Conservation (phyloP, 495 filamentous ascomycete species). For the Hyaloscypha finlandica region DNA sequence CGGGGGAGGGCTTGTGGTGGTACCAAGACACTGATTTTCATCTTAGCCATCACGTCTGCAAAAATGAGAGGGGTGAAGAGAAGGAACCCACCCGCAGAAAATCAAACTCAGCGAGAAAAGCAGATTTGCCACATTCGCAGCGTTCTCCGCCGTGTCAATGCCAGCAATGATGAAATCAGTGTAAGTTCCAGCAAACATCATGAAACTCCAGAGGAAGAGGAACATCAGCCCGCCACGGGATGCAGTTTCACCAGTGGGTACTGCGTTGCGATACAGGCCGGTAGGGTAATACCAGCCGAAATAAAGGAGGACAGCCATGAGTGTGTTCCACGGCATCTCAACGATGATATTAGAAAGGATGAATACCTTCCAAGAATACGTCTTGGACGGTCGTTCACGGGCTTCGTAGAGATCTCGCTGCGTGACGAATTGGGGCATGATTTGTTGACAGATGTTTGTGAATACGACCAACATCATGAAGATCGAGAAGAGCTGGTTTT, state of each 20-base stretch:
- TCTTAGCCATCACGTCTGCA: conserved; percentile 49
- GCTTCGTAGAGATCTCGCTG: conserved; percentile 82
- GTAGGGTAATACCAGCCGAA: conserved; percentile 54
- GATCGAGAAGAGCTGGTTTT: conserved; percentile 85
- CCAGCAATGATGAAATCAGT: conserved; percentile 56
- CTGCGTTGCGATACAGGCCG: conserved; percentile 52
- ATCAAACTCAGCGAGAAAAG: conserved; percentile 69
- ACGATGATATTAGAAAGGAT: conserved; percentile 77
- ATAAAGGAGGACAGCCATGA: conserved; percentile 76
- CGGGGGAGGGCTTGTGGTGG: conserved; percentile 56
- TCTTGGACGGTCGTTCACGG: conserved; percentile 82
- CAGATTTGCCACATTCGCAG: conserved; percentile 60
- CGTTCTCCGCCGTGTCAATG: conserved; percentile 48
- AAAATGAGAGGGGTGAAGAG: neutral
- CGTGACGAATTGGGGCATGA: conserved; percentile 80
- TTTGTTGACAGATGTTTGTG: conserved; percentile 71
- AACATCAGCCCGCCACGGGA: conserved; percentile 46
- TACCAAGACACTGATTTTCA: conserved; percentile 42
- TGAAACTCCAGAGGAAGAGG: conserved; percentile 58
- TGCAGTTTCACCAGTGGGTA: conserved; percentile 42
- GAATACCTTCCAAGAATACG: conserved; percentile 82
- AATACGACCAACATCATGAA: conserved; percentile 68
- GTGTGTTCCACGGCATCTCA: conserved; percentile 74
- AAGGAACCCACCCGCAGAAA: conserved; percentile 51
- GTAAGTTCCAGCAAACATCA: conserved; percentile 69